These are phyloP conservation scores for Sugiyamaella smithiae DNA, from an alignment of 805 yeast genomes.

Conservation along the genomic window DNA sequence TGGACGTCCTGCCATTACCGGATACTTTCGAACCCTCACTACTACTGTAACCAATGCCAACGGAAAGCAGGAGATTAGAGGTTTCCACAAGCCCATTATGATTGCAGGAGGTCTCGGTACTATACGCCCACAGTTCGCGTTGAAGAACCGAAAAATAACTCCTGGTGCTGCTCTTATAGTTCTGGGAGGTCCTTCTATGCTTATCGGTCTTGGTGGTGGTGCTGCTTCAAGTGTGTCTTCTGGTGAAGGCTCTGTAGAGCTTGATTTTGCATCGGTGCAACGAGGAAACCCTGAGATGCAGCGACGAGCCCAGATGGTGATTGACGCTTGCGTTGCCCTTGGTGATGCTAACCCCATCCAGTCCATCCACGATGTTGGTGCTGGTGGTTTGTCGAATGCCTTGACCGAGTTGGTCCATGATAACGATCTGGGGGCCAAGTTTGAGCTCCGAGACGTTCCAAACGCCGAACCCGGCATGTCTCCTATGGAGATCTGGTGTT, in stretches of 20 bases:
- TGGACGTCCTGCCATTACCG: conserved; percentile 96
- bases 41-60: conserved; percentile 64
- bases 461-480: conserved; percentile 97
- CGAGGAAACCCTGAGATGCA: conserved; percentile 99
- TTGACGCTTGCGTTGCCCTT: conserved; percentile 85
- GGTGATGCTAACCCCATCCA: conserved; percentile 79
- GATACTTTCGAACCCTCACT: conserved; percentile 93
- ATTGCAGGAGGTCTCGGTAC: conserved; percentile 99
- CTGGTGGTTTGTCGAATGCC: conserved; percentile 98
- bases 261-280: conserved; percentile 98
- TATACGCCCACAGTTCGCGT: conserved; percentile 86
- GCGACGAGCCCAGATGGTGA: conserved; percentile 97
- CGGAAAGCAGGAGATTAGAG: conserved; percentile 75
- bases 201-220: conserved; percentile 99
- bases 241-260: conserved; percentile 92
- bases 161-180: conserved; percentile 92
- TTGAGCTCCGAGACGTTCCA: conserved; percentile 86
- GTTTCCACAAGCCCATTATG: conserved; percentile 99
- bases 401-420: conserved; percentile 97
- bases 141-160: conserved; percentile 82
- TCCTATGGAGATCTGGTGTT: conserved; percentile 99
- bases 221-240: conserved; percentile 97
- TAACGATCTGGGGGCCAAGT: conserved; percentile 89
- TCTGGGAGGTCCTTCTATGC: conserved; percentile 96
- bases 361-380: conserved; percentile 98